A percentile compares a stretch with the other conserved stretches of the same genome.
Conservation (phyloP, 768 basidiomycete species). For the Cantharellus anzutake region DNA sequence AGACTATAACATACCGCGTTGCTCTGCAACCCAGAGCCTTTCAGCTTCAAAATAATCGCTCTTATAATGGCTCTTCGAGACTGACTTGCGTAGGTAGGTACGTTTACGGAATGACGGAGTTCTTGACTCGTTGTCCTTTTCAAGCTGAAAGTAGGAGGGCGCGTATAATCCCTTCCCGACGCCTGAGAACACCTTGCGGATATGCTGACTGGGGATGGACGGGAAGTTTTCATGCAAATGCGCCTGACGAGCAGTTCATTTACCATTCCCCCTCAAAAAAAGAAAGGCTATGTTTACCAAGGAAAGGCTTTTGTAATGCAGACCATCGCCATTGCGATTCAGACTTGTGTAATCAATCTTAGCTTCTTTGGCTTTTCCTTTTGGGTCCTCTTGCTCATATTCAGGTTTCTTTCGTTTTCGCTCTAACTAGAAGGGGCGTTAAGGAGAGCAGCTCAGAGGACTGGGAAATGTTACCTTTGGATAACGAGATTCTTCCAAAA, state of each 20-base stretch:
- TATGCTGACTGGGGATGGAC: constrained; percentile 32
- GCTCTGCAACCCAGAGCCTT: constrained; percentile 27
- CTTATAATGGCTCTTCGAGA: background rate
- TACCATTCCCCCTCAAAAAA: constrained; percentile 2
- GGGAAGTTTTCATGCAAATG: constrained; percentile 41
- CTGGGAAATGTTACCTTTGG: constrained; percentile 23
- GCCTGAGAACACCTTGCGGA: constrained; percentile 25
- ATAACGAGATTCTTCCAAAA: constrained; percentile 44
- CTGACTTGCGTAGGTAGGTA: constrained; percentile 3
- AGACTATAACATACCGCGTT: constrained; percentile 9
- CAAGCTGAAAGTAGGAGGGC: constrained; percentile 38
- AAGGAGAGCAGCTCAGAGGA: background rate
- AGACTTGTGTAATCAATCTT: constrained; percentile 36
- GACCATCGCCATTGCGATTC: constrained; percentile 26
- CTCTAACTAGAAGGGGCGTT: constrained; percentile 2
- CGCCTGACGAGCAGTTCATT: constrained; percentile 18
- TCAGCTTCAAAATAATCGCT: constrained; percentile 25
- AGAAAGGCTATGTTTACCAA: constrained; percentile 21
- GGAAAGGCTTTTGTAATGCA: constrained; percentile 31
- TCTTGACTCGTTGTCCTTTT: constrained; percentile 19
- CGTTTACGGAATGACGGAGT: constrained; percentile 10
- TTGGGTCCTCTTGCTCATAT: constrained; percentile 13
- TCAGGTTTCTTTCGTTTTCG: constrained; percentile 27
- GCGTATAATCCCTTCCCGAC: constrained; percentile 35
- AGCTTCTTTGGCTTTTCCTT: constrained; percentile 16